phyloP scores from a whole-genome alignment of 2,329 filamentous ascomycete genomes.

The Aspergillus piperis region DNA sequence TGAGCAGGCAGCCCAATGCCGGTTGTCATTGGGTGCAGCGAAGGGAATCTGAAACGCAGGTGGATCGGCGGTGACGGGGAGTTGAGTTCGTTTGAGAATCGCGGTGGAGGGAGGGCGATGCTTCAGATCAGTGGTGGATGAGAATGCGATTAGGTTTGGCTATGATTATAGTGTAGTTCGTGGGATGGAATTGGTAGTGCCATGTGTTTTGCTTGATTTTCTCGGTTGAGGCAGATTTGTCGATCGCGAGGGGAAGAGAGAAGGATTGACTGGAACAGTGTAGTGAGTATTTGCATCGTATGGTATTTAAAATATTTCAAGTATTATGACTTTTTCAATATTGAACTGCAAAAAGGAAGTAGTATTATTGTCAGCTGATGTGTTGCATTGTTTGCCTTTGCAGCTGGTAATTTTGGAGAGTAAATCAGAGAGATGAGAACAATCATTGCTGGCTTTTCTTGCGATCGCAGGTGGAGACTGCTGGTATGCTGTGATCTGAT shows the following conservation, averaged over 20 bases:
- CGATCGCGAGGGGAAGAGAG: background rate
- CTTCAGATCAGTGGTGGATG: background rate
- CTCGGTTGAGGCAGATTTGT: background rate
- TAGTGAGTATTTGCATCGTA: too few relatives aligned
- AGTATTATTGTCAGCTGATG: too few relatives aligned
- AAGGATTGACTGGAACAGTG: too few relatives aligned
- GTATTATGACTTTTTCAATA: too few relatives aligned
- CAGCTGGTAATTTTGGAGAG: too few relatives aligned
- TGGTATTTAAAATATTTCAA: too few relatives aligned
- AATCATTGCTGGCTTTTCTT: too few relatives aligned
- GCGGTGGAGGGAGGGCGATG: background rate
- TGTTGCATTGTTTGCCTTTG: too few relatives aligned
- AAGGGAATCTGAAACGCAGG: background rate
- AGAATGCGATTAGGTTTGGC: background rate
- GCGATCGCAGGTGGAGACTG: too few relatives aligned
- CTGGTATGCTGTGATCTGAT: too few relatives aligned
- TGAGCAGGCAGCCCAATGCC: background rate
- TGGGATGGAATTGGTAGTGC: background rate
- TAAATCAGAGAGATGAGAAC: too few relatives aligned
- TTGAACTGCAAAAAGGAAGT: too few relatives aligned
- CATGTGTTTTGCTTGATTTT: background rate
- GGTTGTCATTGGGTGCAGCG: background rate
- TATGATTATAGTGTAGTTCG: background rate
- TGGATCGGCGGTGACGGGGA: constrained; percentile 2
- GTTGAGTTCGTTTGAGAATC: background rate